Base-by-base conservation (phyloP, 805 yeast species). In the Lipomyces kockii region DNA sequence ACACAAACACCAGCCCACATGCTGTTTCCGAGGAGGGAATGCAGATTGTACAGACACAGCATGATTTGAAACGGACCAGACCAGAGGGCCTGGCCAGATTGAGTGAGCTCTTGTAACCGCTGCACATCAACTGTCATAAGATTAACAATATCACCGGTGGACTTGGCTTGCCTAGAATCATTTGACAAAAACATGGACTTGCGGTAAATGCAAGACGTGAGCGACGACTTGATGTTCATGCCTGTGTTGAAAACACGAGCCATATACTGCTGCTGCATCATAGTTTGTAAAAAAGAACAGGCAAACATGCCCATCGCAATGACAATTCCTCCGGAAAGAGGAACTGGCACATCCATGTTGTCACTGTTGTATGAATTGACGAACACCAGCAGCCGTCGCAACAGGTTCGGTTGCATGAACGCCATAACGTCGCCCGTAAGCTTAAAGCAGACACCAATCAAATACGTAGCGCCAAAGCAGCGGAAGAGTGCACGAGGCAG, bases 1-100 rank as follows among this genome's bases (percentile, higher is more conserved):
- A 94, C 86, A 32, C 84, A 78, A 14, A 94, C 96, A 77, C 98
- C 98, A 46, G 96, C 89, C 97, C 97, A 91, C 97, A 93, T 93
- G 46, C 77, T 70, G 60, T 88, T 87, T 34, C 98, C 98, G 66
- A 94, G 78, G 59, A 94, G 79, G 1, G 85, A 84, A 77, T 92
- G 86, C 63, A 94, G 82, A 3, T 96, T 90, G 65, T 83, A 78
- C 70, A 94, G 83, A 81, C 98, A 93, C 61, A 94, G 79, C 25
- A 85, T 74, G 72, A 94, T 86, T 79, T 92, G 97, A 79, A 92
- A 89, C 1, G 98, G 98, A 53, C 97, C 97, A 0, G 97, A 91
- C 92, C 97, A 91, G 58, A 91, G 82, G 55, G 91, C 84, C 72
- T 91, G 91, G 67, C 92, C 86, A 76, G 89, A 87, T 76, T 90